These are phyloP conservation scores for Epichloe baconii DNA, from an alignment of 2,329 filamentous ascomycete species.

Conservation along the genomic window DNA sequence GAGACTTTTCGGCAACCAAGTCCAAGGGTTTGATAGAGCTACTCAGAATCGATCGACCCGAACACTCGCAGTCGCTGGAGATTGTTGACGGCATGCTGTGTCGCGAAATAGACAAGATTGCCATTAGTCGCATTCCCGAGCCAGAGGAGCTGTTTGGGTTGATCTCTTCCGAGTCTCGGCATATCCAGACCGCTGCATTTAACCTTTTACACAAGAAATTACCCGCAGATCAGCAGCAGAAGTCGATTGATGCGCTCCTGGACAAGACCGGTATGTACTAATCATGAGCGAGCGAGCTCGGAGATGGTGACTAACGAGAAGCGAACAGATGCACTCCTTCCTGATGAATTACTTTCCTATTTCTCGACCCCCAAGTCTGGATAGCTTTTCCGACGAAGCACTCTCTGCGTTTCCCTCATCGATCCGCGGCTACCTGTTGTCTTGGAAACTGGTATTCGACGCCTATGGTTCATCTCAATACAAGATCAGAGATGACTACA, in stretches of 20 bases:
- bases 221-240: conserved; percentile 62
- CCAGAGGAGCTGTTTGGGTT: conserved; percentile 60
- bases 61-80: conserved; percentile 49
- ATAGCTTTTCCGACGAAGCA: conserved; percentile 50
- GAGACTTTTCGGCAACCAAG: conserved; percentile 42
- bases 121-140: conserved; percentile 48
- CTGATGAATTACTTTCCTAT: conserved; percentile 75
- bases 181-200: conserved; percentile 71
- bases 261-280: conserved; percentile 45
- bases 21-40: conserved; percentile 48
- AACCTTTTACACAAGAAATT: conserved; percentile 69
- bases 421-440: conserved; percentile 69
- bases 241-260: conserved; percentile 64
- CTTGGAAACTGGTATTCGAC: conserved; percentile 85
- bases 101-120: conserved; percentile 52
- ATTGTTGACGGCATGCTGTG: conserved; percentile 66
- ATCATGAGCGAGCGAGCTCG: background rate
- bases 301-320: background rate
- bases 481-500: conserved; percentile 72
- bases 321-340: conserved; percentile 48
- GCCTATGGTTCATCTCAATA: conserved; percentile 67
- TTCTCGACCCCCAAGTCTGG: conserved; percentile 68
- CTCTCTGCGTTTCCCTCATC: conserved; percentile 56
- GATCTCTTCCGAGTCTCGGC: conserved; percentile 59
- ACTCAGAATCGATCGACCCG: conserved; percentile 38